These are phyloP conservation scores for Rhodomyrtus tomentosa DNA, from an alignment of 345 rosid genomes.

Conservation along the genomic window DNA sequence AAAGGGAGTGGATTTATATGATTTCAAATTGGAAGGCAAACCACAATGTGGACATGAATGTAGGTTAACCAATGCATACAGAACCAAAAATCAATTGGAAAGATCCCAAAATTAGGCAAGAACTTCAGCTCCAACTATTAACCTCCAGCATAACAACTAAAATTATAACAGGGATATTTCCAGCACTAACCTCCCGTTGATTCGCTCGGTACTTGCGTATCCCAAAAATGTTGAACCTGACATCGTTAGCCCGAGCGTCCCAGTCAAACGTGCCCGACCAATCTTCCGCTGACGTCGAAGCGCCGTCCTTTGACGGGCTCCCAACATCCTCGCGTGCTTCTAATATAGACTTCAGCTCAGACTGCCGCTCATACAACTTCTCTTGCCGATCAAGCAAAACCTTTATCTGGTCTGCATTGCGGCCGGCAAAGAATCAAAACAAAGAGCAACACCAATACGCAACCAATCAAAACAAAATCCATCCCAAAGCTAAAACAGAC, in stretches of 20 bases:
- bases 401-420: constrained; percentile 50
- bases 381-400: constrained; percentile 68
- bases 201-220: constrained; percentile 70
- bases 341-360: constrained; percentile 48
- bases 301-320: constrained; percentile 17
- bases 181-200: constrained; percentile 59
- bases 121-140: not conserved
- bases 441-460: not conserved
- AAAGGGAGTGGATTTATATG: not conserved
- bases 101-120: not conserved
- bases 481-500: not conserved
- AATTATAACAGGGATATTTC: not conserved
- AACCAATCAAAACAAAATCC: not conserved
- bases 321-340: constrained; percentile 36
- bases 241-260: constrained; percentile 75
- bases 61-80: not conserved
- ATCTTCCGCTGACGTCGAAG: constrained; percentile 21
- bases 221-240: constrained; percentile 71
- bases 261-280: constrained; percentile 72
- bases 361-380: constrained; percentile 51
- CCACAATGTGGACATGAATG: not conserved
- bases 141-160: not conserved
- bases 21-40: not conserved
- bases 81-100: not conserved
- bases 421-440: not conserved